A percentile compares a stretch with the other conserved stretches of the same genome.
Conservation (phyloP, 257 asterid species). For the Solanum piurae region DNA sequence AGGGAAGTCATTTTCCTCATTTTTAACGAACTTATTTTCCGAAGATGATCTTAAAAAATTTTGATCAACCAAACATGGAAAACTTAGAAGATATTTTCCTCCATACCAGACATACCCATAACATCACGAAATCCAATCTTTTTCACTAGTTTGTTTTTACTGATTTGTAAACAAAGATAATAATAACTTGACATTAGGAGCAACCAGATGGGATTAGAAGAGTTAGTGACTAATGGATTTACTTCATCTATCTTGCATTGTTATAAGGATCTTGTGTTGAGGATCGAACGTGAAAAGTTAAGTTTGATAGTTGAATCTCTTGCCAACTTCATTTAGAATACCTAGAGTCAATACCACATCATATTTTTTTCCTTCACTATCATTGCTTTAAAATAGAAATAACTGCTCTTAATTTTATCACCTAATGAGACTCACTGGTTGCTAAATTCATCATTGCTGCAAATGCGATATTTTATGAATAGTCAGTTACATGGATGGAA, state of each 20-base stretch:
- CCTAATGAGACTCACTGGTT: neutral
- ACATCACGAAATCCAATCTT: neutral
- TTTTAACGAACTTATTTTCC: neutral
- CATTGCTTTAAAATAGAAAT: neutral
- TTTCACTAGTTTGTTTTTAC: neutral
- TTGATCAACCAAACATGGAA: neutral
- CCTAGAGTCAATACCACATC: neutral
- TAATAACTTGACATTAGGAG: neutral
- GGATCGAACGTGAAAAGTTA: neutral
- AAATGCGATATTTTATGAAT: neutral
- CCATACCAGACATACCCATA: neutral
- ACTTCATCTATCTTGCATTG: neutral
- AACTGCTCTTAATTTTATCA: neutral
- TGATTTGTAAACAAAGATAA: neutral
- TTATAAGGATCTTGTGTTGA: neutral
- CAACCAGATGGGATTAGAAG: neutral
- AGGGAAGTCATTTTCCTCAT: neutral
- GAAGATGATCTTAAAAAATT: neutral
- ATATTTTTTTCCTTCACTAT: neutral
- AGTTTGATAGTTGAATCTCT: neutral
- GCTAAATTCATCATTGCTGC: neutral
- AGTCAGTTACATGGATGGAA: neutral
- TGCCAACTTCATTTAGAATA: neutral
- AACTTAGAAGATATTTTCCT: neutral
- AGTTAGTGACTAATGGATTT: neutral